Conservation (phyloP, 1,284 basidiomycete genomes). For the Tylopilus sp. region DNA sequence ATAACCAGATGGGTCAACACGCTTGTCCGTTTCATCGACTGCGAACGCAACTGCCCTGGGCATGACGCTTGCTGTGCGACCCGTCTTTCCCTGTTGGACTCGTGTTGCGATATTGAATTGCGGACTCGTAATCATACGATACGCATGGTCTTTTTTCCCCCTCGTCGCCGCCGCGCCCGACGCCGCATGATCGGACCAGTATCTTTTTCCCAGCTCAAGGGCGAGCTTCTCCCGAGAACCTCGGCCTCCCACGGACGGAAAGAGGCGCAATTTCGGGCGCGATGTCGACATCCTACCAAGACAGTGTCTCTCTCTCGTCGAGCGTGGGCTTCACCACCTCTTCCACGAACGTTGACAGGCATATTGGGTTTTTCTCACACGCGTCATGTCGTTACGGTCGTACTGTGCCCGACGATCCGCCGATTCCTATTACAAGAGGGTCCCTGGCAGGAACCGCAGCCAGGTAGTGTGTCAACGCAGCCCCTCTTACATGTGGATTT, state of each 20-base stretch:
- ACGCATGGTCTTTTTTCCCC: background rate
- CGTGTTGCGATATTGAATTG: background rate
- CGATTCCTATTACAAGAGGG: background rate
- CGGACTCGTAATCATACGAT: background rate
- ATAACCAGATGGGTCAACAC: background rate
- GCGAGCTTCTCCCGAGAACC: slow-evolving; percentile 1
- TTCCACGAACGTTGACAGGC: too few species aligned
- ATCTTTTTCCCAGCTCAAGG: too few species aligned
- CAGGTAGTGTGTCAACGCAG: too few species aligned
- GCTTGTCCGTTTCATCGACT: background rate
- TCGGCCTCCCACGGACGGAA: background rate
- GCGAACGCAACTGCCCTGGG: background rate
- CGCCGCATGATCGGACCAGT: too few species aligned
- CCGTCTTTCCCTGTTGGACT: background rate
- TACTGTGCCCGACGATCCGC: background rate
- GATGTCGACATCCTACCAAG: too few species aligned
- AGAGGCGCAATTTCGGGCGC: too few species aligned
- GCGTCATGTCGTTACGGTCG: background rate
- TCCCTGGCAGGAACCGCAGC: background rate
- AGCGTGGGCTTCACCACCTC: too few species aligned
- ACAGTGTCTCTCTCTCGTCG: too few species aligned
- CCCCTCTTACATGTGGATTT: background rate
- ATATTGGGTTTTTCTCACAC: too few species aligned
- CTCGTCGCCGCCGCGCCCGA: background rate
- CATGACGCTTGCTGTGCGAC: background rate